Conservation (phyloP, 2,329 filamentous ascomycete species). For the Capronia epimyces region DNA sequence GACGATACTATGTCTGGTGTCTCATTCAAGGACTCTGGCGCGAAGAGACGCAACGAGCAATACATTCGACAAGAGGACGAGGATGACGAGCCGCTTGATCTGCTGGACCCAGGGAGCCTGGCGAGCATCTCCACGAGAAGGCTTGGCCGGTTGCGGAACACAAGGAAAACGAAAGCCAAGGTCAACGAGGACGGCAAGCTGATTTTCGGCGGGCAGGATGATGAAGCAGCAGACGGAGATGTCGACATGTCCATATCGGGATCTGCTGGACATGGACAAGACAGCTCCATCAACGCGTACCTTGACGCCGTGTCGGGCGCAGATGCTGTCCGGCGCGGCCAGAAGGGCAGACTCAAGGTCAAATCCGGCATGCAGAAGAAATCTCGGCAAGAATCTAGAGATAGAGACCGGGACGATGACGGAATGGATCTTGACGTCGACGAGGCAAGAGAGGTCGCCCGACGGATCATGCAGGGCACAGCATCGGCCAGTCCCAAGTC, state of each 20-base stretch:
- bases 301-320: constrained; percentile 56
- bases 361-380: constrained; percentile 41
- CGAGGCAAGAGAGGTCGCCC: constrained; percentile 39
- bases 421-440: constrained; percentile 45
- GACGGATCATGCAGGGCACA: constrained; percentile 24
- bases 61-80: constrained; percentile 78
- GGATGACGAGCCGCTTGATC: constrained; percentile 88
- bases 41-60: constrained; percentile 54
- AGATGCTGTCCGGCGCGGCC: constrained; percentile 53
- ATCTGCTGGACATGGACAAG: constrained; percentile 14
- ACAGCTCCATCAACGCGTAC: constrained; percentile 52
- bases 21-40: constrained; percentile 32
- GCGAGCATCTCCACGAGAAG: constrained; percentile 68
- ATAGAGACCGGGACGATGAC: constrained; percentile 33
- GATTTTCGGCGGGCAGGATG: constrained; percentile 36
- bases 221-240: constrained; percentile 31
- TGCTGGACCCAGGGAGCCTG: constrained; percentile 81
- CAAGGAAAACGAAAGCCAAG: constrained; percentile 39
- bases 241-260: constrained; percentile 44
- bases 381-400: constrained; percentile 30
- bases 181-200: constrained; percentile 43
- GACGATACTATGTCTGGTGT: constrained; percentile 26
- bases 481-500: constrained; percentile 6
- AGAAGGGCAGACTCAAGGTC: constrained; percentile 58
- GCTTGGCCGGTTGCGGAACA: constrained; percentile 36